Conservation (phyloP, 1,284 basidiomycete species). For the Ustilago trichophora region DNA sequence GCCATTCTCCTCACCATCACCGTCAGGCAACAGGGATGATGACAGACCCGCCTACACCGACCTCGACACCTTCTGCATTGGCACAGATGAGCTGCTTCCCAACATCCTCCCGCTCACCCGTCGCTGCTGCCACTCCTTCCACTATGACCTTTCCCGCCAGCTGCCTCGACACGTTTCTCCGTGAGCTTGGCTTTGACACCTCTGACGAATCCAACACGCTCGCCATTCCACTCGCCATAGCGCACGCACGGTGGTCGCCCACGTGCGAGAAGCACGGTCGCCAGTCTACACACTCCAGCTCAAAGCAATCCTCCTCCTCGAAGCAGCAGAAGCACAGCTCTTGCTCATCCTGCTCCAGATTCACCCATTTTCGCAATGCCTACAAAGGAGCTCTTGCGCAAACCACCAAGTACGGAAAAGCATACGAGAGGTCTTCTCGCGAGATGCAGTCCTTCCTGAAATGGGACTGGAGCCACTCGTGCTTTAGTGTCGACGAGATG, state of each 20-base stretch:
- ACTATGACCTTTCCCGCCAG: too few relatives aligned
- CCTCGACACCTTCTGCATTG: neutral
- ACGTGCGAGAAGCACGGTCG: too few relatives aligned
- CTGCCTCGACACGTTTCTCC: too few relatives aligned
- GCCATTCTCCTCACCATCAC: neutral
- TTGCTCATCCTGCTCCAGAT: neutral
- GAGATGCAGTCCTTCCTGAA: constrained; percentile 5
- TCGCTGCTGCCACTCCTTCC: too few relatives aligned
- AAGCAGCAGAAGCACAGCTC: neutral
- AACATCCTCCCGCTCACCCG: constrained; percentile 12
- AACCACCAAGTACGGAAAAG: constrained; percentile 2
- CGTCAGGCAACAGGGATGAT: too few relatives aligned
- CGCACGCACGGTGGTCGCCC: neutral
- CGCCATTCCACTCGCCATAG: too few relatives aligned
- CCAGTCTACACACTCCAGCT: too few relatives aligned
- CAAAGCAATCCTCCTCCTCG: neutral
- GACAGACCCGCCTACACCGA: neutral
- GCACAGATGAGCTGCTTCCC: constrained; percentile 14
- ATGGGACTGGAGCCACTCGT: neutral
- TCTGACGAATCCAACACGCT: too few relatives aligned
- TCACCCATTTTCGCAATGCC: neutral
- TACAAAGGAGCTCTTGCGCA: too few relatives aligned
- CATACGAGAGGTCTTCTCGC: constrained; percentile 5
- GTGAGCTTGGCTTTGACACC: too few relatives aligned
- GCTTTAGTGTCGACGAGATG: neutral